A percentile compares a stretch with the other conserved stretches of the same genome.
Conservation (phyloP, 2,329 filamentous ascomycete species). For the Pezicula neosporulosa region DNA sequence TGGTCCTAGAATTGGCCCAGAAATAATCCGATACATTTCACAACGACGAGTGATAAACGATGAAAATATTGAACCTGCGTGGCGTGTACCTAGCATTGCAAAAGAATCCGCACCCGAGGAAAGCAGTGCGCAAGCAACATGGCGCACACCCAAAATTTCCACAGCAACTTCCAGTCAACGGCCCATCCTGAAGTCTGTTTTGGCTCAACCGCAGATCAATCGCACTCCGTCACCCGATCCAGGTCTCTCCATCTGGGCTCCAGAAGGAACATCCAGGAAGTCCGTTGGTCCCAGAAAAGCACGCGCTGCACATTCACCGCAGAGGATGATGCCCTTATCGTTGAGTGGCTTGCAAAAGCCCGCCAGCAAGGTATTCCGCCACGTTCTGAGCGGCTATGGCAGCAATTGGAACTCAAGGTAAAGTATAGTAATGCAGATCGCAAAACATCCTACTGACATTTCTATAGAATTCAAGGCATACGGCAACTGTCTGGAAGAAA, state of each 20-base stretch:
- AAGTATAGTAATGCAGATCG: not conserved
- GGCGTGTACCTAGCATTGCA: constrained; percentile 12
- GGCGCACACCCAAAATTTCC: constrained; percentile 15
- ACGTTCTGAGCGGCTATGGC: constrained; percentile 13
- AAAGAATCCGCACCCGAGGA: not conserved
- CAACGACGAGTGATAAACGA: constrained; percentile 16
- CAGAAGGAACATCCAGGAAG: constrained; percentile 1
- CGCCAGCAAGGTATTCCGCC: constrained; percentile 11
- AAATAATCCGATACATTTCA: constrained; percentile 24
- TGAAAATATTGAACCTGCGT: constrained; percentile 20
- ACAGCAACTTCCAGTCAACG: constrained; percentile 6
- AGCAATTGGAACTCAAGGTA: constrained; percentile 18
- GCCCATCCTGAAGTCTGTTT: constrained; percentile 12
- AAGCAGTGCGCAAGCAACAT: constrained; percentile 1
- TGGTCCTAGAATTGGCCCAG: constrained; percentile 23
- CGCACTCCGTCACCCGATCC: constrained; percentile 22
- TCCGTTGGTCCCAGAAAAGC: not conserved
- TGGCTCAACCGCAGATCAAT: constrained; percentile 14
- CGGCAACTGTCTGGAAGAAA: constrained; percentile 9
- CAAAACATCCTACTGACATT: constrained; percentile 3
- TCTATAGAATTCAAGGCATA: constrained; percentile 17
- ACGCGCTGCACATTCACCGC: constrained; percentile 14
- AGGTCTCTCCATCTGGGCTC: constrained; percentile 26
- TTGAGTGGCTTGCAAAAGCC: constrained; percentile 19
- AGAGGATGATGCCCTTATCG: constrained; percentile 21